Evolutionary conservation across 495 filamentous ascomycete genomes (phyloP), one percentile per base, ranked within the genome.

Genomic region (Aspergillus incahuasiensis): DNA sequence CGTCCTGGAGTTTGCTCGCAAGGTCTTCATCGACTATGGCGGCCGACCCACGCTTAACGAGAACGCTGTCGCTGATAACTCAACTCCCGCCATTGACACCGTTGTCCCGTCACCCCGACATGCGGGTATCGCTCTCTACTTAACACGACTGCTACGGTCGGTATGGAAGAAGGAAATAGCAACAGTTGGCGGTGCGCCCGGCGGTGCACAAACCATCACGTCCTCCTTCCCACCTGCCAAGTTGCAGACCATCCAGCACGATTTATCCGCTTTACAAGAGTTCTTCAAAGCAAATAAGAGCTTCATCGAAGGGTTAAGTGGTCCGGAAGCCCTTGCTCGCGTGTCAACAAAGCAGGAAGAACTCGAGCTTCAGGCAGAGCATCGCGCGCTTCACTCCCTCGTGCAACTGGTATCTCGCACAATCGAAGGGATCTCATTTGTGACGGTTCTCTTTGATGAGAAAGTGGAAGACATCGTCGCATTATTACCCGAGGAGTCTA

Each of bases 351-450:
- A 90, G 60, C 87, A 95, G 62, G 94, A 96, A 55, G 92, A 97
- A 61, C 81, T 92, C 16, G 87, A 90, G 2, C 75, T 92, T 24
- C 92, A 96, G 68, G 91, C 86, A 15, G 94, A 99, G 71, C 91
- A 97, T 67, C 89, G 92, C 58, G 92, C 92, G 4, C 75, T 99
- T 53, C 86, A 92, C 63, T 90, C 90, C 1, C 78, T 97, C 24
- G 82, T 91, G 42, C 81, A 87, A 42, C 72, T 97, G 12, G 87
- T 96, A 61, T 82, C 82, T 20, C 88, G 87, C 67, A 88, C 96
- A 34, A 89, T 95, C 24, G 95, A 99, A 65, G 94, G 95, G 9
- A 95, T 99, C 50, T 91, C 91, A 0, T 99, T 99, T 56, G 89
- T 95, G 8, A 76, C 90, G 30, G 92, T 96, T 57, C 77, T 99